Conservation (phyloP, 2,329 filamentous ascomycete genomes). For the Phoma herbarum region DNA sequence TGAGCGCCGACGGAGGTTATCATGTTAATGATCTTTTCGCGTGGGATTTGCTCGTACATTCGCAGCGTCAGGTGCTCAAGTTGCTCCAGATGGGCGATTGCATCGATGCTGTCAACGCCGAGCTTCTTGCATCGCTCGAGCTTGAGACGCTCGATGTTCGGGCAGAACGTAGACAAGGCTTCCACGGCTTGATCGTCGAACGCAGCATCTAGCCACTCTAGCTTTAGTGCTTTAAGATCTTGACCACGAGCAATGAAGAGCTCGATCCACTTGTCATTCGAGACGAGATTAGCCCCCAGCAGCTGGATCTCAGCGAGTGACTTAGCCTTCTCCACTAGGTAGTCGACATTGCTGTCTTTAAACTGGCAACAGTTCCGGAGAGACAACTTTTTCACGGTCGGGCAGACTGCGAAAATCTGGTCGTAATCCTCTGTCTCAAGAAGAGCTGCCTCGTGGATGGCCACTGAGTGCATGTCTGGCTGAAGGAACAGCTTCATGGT, state of each 20-base stretch:
- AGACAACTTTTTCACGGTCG: constrained; percentile 74
- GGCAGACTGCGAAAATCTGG: constrained; percentile 79
- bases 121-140: constrained; percentile 81
- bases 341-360: constrained; percentile 84
- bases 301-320: constrained; percentile 78
- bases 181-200: constrained; percentile 76
- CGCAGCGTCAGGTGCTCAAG: constrained; percentile 81
- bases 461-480: constrained; percentile 63
- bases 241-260: constrained; percentile 73
- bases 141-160: constrained; percentile 77
- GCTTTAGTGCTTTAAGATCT: constrained; percentile 72
- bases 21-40: constrained; percentile 67
- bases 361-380: constrained; percentile 89
- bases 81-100: constrained; percentile 68
- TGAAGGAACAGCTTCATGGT: constrained; percentile 61
- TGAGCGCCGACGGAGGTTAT: constrained; percentile 69
- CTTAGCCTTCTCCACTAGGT: constrained; percentile 76
- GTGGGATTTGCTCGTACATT: constrained; percentile 65
- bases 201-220: constrained; percentile 85
- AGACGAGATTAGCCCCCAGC: constrained; percentile 84
- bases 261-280: constrained; percentile 76
- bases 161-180: constrained; percentile 70
- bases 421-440: constrained; percentile 80
- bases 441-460: constrained; percentile 69
- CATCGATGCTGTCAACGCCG: constrained; percentile 69